Base-by-base conservation (phyloP, 768 basidiomycete species). In the Pleurotus ostreatus region DNA sequence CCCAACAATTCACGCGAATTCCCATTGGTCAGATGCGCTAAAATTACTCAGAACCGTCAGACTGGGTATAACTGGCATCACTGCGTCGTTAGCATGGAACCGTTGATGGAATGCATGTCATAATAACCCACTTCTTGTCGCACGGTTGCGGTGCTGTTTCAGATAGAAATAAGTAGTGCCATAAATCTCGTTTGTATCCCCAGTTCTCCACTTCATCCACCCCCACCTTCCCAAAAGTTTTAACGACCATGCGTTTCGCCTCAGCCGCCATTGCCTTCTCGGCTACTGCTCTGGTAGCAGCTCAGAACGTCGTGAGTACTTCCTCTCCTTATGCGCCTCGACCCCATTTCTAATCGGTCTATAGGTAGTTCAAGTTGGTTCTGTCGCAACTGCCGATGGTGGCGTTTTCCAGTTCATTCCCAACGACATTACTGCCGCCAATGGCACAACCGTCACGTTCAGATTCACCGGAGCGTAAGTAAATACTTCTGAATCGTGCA, bases 361-460 rank as follows among this genome's bases (percentile, higher is more conserved):
- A 5, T 38, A 65, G 70, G 58, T 64, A 9, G 60, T 81, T 55
- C 60, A 72, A 57, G 81, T 82, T 18, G 80, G 79, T 37, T 68
- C 63, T 4, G 65, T 56, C 3, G 11, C 49, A 11, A 57, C 55
- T 34, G 60, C 65, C 20, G 45, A 57, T 0, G 75, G 75, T 1
- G 74, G 76, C 0, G 59, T 74, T 43, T 76, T 77, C 66, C 74
- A 75, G 58, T 84, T 78, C 69, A 72, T 68, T 38, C 82, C 83
- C 1, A 57, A 64, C 39, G 68, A 55, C 38, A 49, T 81, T 56
- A 79, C 57, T 22, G 80, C 77, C 7, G 59, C 71, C 11, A 71
- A 74, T 18, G 79, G 78, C 16, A 74, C 76, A 4, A 67, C 74
- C 5, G 62, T 85, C 40, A 79, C 74, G 12, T 85, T 85, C 72